These are phyloP conservation scores for Claviceps maximensis DNA, from an alignment of 2,329 filamentous ascomycete species.

Conservation along the genomic window DNA sequence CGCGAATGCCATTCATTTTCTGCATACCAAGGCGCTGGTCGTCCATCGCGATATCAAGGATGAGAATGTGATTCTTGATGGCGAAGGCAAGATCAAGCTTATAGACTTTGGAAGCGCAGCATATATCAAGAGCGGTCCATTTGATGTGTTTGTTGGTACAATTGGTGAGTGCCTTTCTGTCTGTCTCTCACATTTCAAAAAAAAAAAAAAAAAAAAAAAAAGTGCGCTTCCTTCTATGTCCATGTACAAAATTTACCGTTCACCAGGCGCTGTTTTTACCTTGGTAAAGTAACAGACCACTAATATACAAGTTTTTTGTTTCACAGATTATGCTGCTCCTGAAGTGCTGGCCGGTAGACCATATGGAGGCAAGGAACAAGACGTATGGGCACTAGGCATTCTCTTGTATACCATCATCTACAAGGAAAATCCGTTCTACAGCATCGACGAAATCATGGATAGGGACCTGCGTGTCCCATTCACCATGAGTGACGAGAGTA, in stretches of 20 bases:
- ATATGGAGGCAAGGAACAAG: conserved; percentile 92
- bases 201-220: no score
- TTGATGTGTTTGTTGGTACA: conserved; percentile 97
- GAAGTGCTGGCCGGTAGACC: conserved; percentile 87
- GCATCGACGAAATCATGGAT: conserved; percentile 98
- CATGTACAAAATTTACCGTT: background rate
- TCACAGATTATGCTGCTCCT: conserved; percentile 87
- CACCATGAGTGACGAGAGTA: conserved; percentile 78
- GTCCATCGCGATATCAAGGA: conserved; percentile 99
- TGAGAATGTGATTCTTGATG: conserved; percentile 92
- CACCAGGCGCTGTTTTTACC: background rate
- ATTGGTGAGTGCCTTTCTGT: conserved; percentile 54
- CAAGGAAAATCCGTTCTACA: conserved; percentile 99
- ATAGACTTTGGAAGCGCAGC: conserved; percentile 97
- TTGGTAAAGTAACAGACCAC: background rate
- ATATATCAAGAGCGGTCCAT: conserved; percentile 96
- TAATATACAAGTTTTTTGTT: background rate
- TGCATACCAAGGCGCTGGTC: conserved; percentile 81
- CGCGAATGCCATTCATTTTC: conserved; percentile 73
- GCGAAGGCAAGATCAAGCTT: conserved; percentile 88
- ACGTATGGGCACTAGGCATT: conserved; percentile 95
- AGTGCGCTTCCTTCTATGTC: background rate
- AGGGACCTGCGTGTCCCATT: conserved; percentile 86
- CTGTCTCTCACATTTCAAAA: background rate
- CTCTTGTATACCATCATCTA: conserved; percentile 97